Percentiles rank a stretch among this genome's conserved stretches.
Conservation (phyloP, 495 filamentous ascomycete genomes). For the Neurospora tetrasperma region DNA sequence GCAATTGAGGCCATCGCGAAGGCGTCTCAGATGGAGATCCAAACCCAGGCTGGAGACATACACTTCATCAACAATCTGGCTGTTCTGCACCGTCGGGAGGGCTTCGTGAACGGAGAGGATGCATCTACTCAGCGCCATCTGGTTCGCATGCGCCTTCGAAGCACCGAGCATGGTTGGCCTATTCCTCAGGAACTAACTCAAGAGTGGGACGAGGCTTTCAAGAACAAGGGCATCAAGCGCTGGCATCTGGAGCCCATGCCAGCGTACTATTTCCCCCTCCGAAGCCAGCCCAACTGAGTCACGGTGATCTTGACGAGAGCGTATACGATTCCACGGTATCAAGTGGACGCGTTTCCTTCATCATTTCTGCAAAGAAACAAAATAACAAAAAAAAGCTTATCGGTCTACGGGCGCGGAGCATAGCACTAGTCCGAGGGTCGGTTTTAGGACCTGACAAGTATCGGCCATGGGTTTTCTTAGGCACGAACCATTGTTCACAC, state of each 20-base stretch:
- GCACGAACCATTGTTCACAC: background rate
- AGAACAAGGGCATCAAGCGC: conserved; percentile 26
- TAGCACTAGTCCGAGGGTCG: background rate
- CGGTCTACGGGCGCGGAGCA: background rate
- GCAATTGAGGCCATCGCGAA: conserved; percentile 49
- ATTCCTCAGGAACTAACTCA: conserved; percentile 32
- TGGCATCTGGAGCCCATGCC: conserved; percentile 46
- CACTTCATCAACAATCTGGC: conserved; percentile 68
- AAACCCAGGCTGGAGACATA: conserved; percentile 53
- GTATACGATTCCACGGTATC: background rate
- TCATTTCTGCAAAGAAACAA: background rate
- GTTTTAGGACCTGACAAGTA: too few relatives aligned
- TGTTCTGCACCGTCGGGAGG: conserved; percentile 56
- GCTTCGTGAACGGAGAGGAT: conserved; percentile 42
- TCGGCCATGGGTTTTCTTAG: background rate
- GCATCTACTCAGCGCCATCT: conserved; percentile 35
- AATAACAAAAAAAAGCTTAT: background rate
- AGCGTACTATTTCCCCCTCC: conserved; percentile 37
- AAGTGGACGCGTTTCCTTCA: background rate
- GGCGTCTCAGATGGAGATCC: conserved; percentile 44
- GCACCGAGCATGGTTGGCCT: conserved; percentile 32
- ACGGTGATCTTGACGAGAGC: background rate
- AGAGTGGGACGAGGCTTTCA: conserved; percentile 38
- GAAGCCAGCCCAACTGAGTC: conserved; percentile 36
- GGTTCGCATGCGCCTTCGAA: conserved; percentile 43